Conservation (phyloP, 2,329 filamentous ascomycete species). For the Fusarium ambrosium region DNA sequence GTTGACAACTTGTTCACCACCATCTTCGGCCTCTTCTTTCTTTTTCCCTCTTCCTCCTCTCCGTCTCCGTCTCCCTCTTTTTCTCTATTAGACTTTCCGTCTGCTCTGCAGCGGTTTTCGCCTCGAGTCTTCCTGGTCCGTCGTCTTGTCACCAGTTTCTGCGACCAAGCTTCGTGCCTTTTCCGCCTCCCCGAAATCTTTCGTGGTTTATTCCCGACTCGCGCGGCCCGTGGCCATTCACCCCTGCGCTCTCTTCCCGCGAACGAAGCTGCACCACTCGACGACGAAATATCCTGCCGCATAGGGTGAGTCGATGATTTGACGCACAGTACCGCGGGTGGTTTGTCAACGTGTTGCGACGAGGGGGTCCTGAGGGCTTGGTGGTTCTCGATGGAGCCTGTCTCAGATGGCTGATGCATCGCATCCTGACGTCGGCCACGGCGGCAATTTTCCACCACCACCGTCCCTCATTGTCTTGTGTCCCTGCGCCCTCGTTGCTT, state of each 20-base stretch:
- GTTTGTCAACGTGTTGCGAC: constrained; percentile 45
- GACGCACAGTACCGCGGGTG: constrained; percentile 27
- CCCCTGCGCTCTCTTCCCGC: constrained; percentile 37
- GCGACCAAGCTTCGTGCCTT: constrained; percentile 42
- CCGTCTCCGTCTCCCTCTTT: constrained; percentile 29
- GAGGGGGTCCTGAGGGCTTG: constrained; percentile 33
- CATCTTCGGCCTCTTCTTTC: constrained; percentile 38
- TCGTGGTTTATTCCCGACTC: constrained; percentile 46
- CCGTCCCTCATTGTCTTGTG: constrained; percentile 21
- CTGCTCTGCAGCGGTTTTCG: constrained; percentile 42
- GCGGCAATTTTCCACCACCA: constrained; percentile 41
- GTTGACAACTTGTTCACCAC: constrained; percentile 43
- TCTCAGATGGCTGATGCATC: constrained; percentile 43
- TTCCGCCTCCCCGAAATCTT: constrained; percentile 46
- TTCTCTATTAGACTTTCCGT: constrained; percentile 35
- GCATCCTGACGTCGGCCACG: constrained; percentile 41
- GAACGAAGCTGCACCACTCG: constrained; percentile 37
- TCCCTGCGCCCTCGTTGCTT: constrained; percentile 27
- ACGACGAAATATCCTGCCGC: constrained; percentile 35
- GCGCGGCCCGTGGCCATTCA: constrained; percentile 39
- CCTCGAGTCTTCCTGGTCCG: constrained; percentile 37
- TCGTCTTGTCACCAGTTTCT: constrained; percentile 36
- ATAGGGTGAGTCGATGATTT: constrained; percentile 39
- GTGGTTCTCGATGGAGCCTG: constrained; percentile 42
- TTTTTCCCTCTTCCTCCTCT: constrained; percentile 23